Evolutionary conservation across 805 yeast species (phyloP).

Genomic region (Pichia cabralensis): DNA sequence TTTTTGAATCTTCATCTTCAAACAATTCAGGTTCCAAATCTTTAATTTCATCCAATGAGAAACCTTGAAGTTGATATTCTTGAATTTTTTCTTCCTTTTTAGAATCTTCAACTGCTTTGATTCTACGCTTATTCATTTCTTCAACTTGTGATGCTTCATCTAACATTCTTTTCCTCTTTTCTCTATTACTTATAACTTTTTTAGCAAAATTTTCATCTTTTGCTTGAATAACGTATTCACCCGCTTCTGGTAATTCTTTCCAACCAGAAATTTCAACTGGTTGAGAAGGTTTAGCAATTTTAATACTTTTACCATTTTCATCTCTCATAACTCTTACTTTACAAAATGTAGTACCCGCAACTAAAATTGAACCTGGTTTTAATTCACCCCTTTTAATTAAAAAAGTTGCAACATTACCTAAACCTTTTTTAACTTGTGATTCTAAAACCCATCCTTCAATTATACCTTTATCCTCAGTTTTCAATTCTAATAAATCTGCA

Average conservation of each 20-base stretch:
- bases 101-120: conserved; percentile 41
- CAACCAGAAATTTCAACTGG: conserved; percentile 92
- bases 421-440: conserved; percentile 68
- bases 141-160: conserved; percentile 59
- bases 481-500: conserved; percentile 73
- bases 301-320: conserved; percentile 55
- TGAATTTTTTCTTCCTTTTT: conserved; percentile 43
- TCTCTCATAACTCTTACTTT: conserved; percentile 71
- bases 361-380: conserved; percentile 58
- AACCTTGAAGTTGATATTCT: conserved; percentile 52
- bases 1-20: conserved; percentile 22
- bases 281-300: conserved; percentile 70
- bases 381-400: conserved; percentile 73
- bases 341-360: conserved; percentile 83
- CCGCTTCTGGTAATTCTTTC: conserved; percentile 88
- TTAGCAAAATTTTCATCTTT: conserved; percentile 66
- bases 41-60: conserved; percentile 38
- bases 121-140: conserved; percentile 57
- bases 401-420: conserved; percentile 81
- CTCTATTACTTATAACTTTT: conserved; percentile 58
- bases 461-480: conserved; percentile 44
- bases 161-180: conserved; percentile 39
- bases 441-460: conserved; percentile 88
- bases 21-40: conserved; percentile 25
- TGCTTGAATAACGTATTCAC: conserved; percentile 75